Conservation (phyloP, 495 filamentous ascomycete species). For the Glonium stellatum region DNA sequence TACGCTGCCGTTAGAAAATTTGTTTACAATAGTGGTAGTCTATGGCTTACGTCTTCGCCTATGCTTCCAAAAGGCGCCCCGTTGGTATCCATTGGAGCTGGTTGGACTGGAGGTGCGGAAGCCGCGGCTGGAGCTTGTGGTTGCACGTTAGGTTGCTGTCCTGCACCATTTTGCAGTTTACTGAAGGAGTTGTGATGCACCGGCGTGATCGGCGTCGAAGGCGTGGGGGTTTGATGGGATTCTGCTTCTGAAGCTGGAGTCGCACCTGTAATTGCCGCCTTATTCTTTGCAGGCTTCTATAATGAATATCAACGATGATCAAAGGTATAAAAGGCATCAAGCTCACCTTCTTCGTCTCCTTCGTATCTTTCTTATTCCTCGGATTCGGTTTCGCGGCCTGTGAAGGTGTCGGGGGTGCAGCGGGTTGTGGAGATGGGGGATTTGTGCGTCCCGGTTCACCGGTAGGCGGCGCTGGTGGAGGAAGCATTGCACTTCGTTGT, state of each 20-base stretch:
- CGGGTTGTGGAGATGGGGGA: conserved; percentile 69
- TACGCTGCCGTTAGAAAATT: conserved; percentile 35
- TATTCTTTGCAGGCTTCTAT: conserved; percentile 59
- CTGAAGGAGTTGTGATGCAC: conserved; percentile 59
- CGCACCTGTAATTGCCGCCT: conserved; percentile 60
- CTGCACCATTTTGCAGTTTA: conserved; percentile 46
- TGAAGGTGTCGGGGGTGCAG: conserved; percentile 82
- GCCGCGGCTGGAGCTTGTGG: conserved; percentile 38
- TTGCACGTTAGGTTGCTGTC: conserved; percentile 42
- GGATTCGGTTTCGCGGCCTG: conserved; percentile 70
- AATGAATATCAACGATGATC: conserved; percentile 34
- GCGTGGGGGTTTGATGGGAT: conserved; percentile 68
- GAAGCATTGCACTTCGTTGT: conserved; percentile 71
- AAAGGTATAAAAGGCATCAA: conserved; percentile 26
- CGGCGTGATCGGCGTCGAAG: conserved; percentile 82
- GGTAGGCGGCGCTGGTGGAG: conserved; percentile 71
- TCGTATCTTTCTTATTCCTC: conserved; percentile 79
- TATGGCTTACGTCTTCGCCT: conserved; percentile 29
- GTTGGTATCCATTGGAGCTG: conserved; percentile 43
- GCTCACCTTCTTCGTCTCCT: conserved; percentile 68
- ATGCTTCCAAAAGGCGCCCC: conserved; percentile 30
- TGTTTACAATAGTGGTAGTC: not conserved
- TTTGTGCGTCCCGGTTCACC: conserved; percentile 55
- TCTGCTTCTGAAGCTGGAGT: conserved; percentile 67
- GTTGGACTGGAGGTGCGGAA: conserved; percentile 27